Base-by-base conservation (phyloP, 2,329 filamentous ascomycete species). In the Neoarthrinium moseri region DNA sequence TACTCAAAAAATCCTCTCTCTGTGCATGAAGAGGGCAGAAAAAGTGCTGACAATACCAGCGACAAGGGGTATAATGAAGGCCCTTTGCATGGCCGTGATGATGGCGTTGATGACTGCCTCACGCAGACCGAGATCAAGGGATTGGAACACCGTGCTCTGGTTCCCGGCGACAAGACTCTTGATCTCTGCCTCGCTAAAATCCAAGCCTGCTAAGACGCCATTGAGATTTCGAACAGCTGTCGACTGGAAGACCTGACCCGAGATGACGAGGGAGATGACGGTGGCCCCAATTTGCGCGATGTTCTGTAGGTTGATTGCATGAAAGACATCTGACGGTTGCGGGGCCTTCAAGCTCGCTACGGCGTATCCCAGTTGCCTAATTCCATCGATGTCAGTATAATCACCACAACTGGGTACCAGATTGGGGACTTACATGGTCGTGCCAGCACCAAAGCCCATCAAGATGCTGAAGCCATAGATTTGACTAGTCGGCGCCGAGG, bases 401-500 rank as follows among this genome's bases (percentile, higher is more conserved):
- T n/a, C n/a, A n/a, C n/a, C n/a, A n/a, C n/a, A n/a, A n/a, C n/a
- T n/a, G n/a, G n/a, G n/a, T n/a, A n/a, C n/a, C n/a, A n/a, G n/a
- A n/a, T n/a, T n/a, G n/a, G n/a, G n/a, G n/a, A n/a, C n/a, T n/a
- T n/a, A n/a, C n/a, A 33, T 24, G 12, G 40, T 21, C 18, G 29
- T 7, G 21, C 40, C 72, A 2, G 58, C 57, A 1, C 73, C 72
- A 6, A 68, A 51, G 2, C 66, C 73, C 1, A 74, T 47, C 3
- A 77, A 49, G 11, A 72, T 56, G 3, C 51, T 57, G 48, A 62
- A 68, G 3, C 66, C 66, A 40, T 67, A 69, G 2, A 68, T 60
- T 3, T 51, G 47, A 17, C 41, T 45, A 1, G 47, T 48, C 10
- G 48, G 39, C 2, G 63, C 60, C 6, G 23, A 4, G 4, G 33